These are phyloP conservation scores for Metarhizium album DNA, from an alignment of 2,329 filamentous ascomycete species.

Conservation along the genomic window DNA sequence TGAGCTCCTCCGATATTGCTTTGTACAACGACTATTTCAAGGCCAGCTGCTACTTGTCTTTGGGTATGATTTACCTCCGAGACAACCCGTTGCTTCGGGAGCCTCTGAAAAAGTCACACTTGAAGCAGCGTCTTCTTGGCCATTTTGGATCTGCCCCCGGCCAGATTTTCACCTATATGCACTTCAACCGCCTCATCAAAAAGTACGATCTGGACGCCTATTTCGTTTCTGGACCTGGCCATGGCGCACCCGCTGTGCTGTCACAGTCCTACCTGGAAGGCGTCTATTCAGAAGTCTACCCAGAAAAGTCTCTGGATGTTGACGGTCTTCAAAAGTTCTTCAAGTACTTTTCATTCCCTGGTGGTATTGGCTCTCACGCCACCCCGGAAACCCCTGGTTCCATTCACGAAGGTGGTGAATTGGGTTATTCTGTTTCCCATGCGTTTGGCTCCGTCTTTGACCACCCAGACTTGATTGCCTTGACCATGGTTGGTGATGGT, in stretches of 20 bases:
- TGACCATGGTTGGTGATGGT: constrained; percentile 72
- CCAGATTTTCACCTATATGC: constrained; percentile 71
- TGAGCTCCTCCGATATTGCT: constrained; percentile 54
- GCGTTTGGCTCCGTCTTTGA: constrained; percentile 71
- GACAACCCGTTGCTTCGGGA: constrained; percentile 63
- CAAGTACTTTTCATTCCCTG: constrained; percentile 75
- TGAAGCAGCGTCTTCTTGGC: constrained; percentile 64
- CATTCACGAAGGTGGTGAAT: constrained; percentile 69
- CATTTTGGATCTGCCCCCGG: constrained; percentile 76
- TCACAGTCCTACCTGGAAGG: constrained; percentile 71
- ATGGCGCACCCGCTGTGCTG: constrained; percentile 66
- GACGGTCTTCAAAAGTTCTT: constrained; percentile 66
- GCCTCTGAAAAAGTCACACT: constrained; percentile 55
- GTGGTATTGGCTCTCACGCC: constrained; percentile 66
- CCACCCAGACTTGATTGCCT: constrained; percentile 59
- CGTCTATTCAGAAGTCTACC: constrained; percentile 67
- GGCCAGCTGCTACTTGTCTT: constrained; percentile 61
- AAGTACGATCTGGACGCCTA: constrained; percentile 65
- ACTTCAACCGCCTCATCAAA: constrained; percentile 73
- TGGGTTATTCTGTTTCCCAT: constrained; percentile 72
- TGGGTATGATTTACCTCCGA: constrained; percentile 72
- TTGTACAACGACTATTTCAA: constrained; percentile 65
- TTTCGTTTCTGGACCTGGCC: constrained; percentile 67
- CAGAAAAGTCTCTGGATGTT: constrained; percentile 57
- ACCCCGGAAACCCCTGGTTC: constrained; percentile 70